Evolutionary conservation across 2,329 filamentous ascomycete species (phyloP).

Genomic region (Pseudocercospora musae): DNA sequence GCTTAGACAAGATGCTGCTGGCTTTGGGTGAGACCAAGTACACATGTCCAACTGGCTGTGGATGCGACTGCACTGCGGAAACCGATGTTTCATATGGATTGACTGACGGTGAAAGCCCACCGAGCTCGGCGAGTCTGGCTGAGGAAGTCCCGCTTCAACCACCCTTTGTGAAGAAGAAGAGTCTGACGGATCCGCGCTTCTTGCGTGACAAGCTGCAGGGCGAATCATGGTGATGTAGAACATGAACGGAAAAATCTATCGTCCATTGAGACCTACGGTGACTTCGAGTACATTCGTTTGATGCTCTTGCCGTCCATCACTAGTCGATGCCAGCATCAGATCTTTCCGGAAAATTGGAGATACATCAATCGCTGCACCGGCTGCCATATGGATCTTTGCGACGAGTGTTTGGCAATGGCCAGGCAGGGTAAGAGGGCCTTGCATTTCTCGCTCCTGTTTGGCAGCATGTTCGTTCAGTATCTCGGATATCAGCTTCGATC

Average conservation of each 20-base stretch:
- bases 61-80: slow-evolving; percentile 27
- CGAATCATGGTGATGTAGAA: slow-evolving; percentile 12
- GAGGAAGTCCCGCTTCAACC: background rate
- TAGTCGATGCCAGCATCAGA: too few relatives aligned
- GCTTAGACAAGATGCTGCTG: slow-evolving; percentile 22
- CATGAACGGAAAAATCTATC: background rate
- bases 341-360: too few relatives aligned
- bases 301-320: background rate
- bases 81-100: slow-evolving; percentile 14
- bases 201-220: slow-evolving; percentile 25
- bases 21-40: slow-evolving; percentile 18
- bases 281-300: too few relatives aligned
- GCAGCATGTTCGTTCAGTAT: too few relatives aligned
- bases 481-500: too few relatives aligned
- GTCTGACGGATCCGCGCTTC: slow-evolving; percentile 28
- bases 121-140: background rate
- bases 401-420: too few relatives aligned
- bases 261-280: too few relatives aligned
- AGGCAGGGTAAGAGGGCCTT: too few relatives aligned
- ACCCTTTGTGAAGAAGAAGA: slow-evolving; percentile 21
- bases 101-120: background rate
- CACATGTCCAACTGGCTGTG: slow-evolving; percentile 33
- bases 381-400: too few relatives aligned
- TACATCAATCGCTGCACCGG: too few relatives aligned
- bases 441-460: too few relatives aligned